A percentile compares a stretch with the other conserved stretches of the same genome.
These are phyloP conservation scores for Kalanchoe fedtschenkoi DNA, from an alignment of 164 flowering plant species.

Conservation along the genomic window DNA sequence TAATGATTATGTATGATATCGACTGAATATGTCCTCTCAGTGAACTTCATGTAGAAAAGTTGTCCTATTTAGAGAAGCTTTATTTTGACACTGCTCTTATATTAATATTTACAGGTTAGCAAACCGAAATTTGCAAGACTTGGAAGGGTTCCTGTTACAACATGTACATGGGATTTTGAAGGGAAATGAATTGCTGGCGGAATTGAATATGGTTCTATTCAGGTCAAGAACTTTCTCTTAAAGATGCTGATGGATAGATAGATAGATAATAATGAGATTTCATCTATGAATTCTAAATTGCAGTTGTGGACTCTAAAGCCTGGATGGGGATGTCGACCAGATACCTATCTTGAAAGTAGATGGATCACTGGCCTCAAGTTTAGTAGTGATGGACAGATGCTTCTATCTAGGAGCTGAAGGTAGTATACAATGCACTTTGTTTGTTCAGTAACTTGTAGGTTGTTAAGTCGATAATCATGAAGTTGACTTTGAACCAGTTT, in stretches of 20 bases:
- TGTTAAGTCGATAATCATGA: neutral
- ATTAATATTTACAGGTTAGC: constrained; percentile 43
- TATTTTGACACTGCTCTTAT: neutral
- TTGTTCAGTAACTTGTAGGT: neutral
- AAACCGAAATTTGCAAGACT: constrained; percentile 94
- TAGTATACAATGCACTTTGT: constrained; percentile 15
- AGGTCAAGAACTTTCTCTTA: constrained; percentile 34
- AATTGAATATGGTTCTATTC: constrained; percentile 90
- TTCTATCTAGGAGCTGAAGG: constrained; percentile 94
- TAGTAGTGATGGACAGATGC: constrained; percentile 63
- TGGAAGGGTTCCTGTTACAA: constrained; percentile 88
- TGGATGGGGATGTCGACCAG: constrained; percentile 99
- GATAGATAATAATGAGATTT: too few relatives aligned
- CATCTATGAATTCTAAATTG: neutral
- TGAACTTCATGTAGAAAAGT: neutral
- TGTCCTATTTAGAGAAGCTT: neutral
- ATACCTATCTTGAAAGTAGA: constrained; percentile 60
- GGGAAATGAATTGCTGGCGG: constrained; percentile 93
- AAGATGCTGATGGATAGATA: too few relatives aligned
- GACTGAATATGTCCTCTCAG: too few relatives aligned
- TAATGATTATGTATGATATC: too few relatives aligned
- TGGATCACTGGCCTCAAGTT: constrained; percentile 81
- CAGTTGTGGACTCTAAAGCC: constrained; percentile 93
- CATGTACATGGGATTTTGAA: constrained; percentile 88
- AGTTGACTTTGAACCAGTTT: neutral